Conservation (phyloP, 306 rosid genomes). For the Trichosanthes truncata region DNA sequence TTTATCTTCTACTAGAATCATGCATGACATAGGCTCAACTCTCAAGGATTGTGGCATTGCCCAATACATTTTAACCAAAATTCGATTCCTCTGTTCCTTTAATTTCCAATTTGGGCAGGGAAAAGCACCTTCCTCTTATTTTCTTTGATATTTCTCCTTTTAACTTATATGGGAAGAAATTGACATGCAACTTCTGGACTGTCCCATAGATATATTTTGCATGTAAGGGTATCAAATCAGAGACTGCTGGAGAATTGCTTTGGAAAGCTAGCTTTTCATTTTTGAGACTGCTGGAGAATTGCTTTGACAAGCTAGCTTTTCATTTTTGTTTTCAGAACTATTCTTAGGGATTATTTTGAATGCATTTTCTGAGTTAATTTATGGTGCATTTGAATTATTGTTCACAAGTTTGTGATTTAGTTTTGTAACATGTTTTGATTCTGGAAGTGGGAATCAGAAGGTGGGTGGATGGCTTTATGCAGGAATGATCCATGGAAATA, state of each 20-base stretch:
- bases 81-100: not conserved
- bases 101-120: conserved; percentile 1
- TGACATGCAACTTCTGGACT: not conserved
- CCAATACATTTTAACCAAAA: not conserved
- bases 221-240: not conserved
- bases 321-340: not conserved
- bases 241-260: not conserved
- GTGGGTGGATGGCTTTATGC: not conserved
- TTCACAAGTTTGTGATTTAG: not conserved
- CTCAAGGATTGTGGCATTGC: conserved; percentile 1
- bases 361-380: not conserved
- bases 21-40: not conserved
- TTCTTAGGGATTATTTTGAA: not conserved
- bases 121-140: not conserved
- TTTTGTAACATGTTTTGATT: not conserved
- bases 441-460: not conserved
- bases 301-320: not conserved
- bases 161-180: not conserved
- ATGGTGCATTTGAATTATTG: not conserved
- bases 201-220: not conserved
- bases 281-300: not conserved
- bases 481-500: not conserved
- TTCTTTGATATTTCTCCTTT: not conserved
- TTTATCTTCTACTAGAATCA: not conserved
- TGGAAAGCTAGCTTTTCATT: not conserved